These are phyloP conservation scores for Aspergillus wentii DNA, from an alignment of 495 filamentous ascomycete genomes.

Conservation along the genomic window DNA sequence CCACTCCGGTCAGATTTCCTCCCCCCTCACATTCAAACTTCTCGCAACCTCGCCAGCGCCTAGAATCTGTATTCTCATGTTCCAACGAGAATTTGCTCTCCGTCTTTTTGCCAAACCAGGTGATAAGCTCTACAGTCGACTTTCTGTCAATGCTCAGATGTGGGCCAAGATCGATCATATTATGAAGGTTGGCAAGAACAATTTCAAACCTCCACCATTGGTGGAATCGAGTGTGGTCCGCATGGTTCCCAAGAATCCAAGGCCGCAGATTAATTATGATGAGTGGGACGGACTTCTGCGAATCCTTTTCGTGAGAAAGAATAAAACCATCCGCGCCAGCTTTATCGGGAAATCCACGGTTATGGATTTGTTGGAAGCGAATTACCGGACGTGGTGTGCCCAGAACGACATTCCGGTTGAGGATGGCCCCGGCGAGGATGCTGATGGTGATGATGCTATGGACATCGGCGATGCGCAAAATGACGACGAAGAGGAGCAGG, in stretches of 20 bases:
- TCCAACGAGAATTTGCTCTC: conserved; percentile 71
- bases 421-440: conserved; percentile 52
- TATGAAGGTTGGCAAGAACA: conserved; percentile 89
- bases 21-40: conserved; percentile 85
- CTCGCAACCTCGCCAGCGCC: conserved; percentile 72
- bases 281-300: conserved; percentile 91
- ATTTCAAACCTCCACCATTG: conserved; percentile 89
- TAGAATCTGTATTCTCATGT: conserved; percentile 78
- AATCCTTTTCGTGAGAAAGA: conserved; percentile 74
- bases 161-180: conserved; percentile 84
- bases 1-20: conserved; percentile 61
- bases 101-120: conserved; percentile 71
- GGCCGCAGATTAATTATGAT: conserved; percentile 83
- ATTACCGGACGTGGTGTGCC: conserved; percentile 86
- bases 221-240: conserved; percentile 83
- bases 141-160: conserved; percentile 91
- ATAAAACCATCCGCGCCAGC: conserved; percentile 70
- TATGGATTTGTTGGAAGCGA: conserved; percentile 73
- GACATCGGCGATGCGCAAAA: conserved; percentile 39
- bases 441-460: conserved; percentile 33
- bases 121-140: conserved; percentile 79
- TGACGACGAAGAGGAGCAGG: conserved; percentile 34
- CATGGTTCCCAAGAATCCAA: conserved; percentile 71
- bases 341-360: conserved; percentile 75
- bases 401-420: conserved; percentile 74